Conservation (phyloP, 768 basidiomycete genomes). For the Leccinum pellstonianum region DNA sequence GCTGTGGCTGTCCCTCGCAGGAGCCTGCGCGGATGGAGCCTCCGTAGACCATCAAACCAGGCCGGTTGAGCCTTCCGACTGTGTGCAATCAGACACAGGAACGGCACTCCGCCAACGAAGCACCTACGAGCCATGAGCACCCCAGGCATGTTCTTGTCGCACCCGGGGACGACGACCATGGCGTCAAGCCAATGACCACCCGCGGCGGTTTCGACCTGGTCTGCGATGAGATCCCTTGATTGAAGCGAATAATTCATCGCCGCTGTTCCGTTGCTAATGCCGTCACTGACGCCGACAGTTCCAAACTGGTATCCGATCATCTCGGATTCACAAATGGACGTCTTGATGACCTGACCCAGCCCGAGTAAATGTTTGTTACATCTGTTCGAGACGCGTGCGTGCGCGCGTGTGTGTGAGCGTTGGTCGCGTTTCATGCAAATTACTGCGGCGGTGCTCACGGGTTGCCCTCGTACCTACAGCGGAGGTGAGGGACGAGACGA, state of each 20-base stretch:
- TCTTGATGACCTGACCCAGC: constrained; percentile 84
- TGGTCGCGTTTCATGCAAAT: neutral
- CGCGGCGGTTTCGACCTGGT: constrained; percentile 93
- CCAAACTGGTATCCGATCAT: constrained; percentile 98
- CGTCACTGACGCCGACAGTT: constrained; percentile 96
- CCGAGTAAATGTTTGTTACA: constrained; percentile 93
- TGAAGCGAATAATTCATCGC: constrained; percentile 97
- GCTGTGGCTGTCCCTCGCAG: constrained; percentile 81
- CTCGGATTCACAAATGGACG: constrained; percentile 65
- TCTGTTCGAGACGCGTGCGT: constrained; percentile 40
- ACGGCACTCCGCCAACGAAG: neutral
- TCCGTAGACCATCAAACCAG: constrained; percentile 97
- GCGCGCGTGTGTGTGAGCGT: neutral
- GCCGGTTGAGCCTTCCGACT: constrained; percentile 95
- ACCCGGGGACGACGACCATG: constrained; percentile 95
- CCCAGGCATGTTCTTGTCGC: constrained; percentile 99
- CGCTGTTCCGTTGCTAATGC: constrained; percentile 95
- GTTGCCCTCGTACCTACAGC: constrained; percentile 92
- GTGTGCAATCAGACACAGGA: constrained; percentile 12
- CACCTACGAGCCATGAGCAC: constrained; percentile 91
- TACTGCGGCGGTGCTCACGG: constrained; percentile 59
- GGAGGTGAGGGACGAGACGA: constrained; percentile 14
- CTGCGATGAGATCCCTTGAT: constrained; percentile 96
- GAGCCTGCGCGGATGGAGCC: constrained; percentile 92
- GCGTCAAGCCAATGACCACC: constrained; percentile 98